Evolutionary conservation across 805 yeast genomes (phyloP).

Genomic region (Yarrowia osloensis): DNA sequence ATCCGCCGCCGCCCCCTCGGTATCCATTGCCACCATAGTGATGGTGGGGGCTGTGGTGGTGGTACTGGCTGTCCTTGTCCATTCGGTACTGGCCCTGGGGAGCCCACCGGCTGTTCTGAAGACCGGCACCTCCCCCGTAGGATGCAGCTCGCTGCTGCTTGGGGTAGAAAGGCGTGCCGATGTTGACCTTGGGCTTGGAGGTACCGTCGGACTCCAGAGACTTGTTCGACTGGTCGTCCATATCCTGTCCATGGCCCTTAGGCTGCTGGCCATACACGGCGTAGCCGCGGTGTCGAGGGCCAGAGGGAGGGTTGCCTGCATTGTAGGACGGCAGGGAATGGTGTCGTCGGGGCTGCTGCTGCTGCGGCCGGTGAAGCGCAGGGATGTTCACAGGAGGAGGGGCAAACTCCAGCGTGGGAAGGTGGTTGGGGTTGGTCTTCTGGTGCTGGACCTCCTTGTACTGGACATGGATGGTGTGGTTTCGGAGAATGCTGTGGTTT

Average conservation of each 20-base stretch:
- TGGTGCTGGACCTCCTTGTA: constrained; percentile 54
- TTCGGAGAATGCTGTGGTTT: constrained; percentile 73
- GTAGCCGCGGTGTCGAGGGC: neutral
- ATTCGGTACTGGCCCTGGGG: constrained; percentile 19
- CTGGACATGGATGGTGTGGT: constrained; percentile 81
- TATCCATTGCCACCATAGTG: constrained; percentile 1
- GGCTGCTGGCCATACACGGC: neutral
- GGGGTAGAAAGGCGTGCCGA: constrained; percentile 24
- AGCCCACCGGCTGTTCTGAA: constrained; percentile 28
- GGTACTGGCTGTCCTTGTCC: constrained; percentile 17
- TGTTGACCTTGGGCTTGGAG: constrained; percentile 12
- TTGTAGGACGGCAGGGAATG: constrained; percentile 7
- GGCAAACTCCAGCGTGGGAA: constrained; percentile 57
- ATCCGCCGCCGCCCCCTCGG: constrained; percentile 18
- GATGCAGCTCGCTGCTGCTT: constrained; percentile 10
- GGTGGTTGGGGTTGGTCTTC: constrained; percentile 34
- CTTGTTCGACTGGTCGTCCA: neutral
- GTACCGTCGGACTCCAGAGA: neutral
- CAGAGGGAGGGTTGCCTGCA: neutral
- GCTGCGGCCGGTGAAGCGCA: constrained; percentile 6
- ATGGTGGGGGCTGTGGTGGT: neutral
- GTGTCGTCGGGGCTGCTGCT: constrained; percentile 17
- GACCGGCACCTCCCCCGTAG: neutral
- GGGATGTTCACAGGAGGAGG: constrained; percentile 76
- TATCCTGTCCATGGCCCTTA: neutral